Evolutionary conservation across 2,329 filamentous ascomycete genomes (phyloP).

Genomic region (Capronia americana): DNA sequence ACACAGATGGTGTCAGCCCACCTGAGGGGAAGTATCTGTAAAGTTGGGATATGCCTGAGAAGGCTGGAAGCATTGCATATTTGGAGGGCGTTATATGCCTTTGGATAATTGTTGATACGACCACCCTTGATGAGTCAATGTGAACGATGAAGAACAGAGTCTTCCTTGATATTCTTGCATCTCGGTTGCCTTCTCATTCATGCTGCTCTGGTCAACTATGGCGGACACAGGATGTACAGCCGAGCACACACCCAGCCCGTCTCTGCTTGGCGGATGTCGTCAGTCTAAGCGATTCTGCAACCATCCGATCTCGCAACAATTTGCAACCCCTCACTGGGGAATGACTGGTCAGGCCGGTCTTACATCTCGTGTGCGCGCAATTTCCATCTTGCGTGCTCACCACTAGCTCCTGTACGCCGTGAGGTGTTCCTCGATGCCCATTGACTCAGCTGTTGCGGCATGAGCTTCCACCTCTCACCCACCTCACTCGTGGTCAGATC

Average conservation of each 20-base stretch:
- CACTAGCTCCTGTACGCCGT: background rate
- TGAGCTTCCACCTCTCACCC: conserved; percentile 25
- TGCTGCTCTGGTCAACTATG: too few species aligned
- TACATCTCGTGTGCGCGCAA: background rate
- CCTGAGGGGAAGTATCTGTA: background rate
- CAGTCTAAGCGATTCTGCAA: background rate
- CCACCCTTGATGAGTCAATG: conserved; percentile 7
- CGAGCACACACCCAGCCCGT: background rate
- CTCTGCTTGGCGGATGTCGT: background rate
- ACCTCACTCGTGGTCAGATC: conserved; percentile 25
- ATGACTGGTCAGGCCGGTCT: conserved; percentile 6
- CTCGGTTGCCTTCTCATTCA: background rate
- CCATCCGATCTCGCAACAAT: conserved; percentile 24
- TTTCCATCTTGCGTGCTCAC: background rate
- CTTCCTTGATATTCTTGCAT: background rate
- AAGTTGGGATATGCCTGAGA: background rate
- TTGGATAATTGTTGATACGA: conserved; percentile 10
- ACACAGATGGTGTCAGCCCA: conserved; percentile 1
- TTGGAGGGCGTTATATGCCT: conserved; percentile 16
- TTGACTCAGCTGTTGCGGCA: conserved; percentile 13
- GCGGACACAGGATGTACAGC: too few species aligned
- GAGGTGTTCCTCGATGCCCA: background rate
- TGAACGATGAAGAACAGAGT: background rate
- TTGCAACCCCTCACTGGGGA: conserved; percentile 12
- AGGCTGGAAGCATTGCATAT: conserved; percentile 18